Evolutionary conservation across 768 basidiomycete genomes (phyloP).

Genomic region (Leccinum truebloodii): DNA sequence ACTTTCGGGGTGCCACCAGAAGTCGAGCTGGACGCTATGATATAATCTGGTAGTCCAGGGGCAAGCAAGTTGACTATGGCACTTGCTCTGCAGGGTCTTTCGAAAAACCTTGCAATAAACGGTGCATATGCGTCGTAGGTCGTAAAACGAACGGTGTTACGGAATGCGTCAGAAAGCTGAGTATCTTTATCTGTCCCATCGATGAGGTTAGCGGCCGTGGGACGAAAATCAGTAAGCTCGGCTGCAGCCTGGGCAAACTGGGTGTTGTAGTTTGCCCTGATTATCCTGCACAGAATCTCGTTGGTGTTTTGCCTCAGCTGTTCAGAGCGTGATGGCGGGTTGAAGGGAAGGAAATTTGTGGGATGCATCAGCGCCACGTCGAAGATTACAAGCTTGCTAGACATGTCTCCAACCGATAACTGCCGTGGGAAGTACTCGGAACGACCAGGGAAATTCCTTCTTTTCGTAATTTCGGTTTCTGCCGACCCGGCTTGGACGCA

Average conservation of each 20-base stretch:
- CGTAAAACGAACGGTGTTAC: constrained; percentile 8
- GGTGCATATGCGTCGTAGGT: constrained; percentile 21
- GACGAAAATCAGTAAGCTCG: constrained; percentile 7
- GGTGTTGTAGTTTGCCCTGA: constrained; percentile 9
- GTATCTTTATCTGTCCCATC: neutral
- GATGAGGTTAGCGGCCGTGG: neutral
- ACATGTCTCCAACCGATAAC: too few species aligned
- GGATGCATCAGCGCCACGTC: neutral
- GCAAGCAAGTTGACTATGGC: constrained; percentile 15
- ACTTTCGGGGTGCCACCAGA: constrained; percentile 17
- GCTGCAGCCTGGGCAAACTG: constrained; percentile 6
- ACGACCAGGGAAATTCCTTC: too few species aligned
- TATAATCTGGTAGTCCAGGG: constrained; percentile 20
- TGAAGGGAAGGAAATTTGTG: constrained; percentile 3
- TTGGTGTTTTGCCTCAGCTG: neutral
- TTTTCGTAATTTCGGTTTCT: too few species aligned
- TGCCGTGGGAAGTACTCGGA: too few species aligned
- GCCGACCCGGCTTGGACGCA: too few species aligned
- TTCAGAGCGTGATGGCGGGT: neutral
- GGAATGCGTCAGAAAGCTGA: constrained; percentile 12
- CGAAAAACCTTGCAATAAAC: constrained; percentile 8
- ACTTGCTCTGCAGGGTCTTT: constrained; percentile 8
- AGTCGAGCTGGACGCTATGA: constrained; percentile 17
- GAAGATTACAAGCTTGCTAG: too few species aligned
- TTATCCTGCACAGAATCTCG: neutral